phyloP scores from a whole-genome alignment of 352 stramenopile genomes.

The Phytophthora uliginosa region DNA sequence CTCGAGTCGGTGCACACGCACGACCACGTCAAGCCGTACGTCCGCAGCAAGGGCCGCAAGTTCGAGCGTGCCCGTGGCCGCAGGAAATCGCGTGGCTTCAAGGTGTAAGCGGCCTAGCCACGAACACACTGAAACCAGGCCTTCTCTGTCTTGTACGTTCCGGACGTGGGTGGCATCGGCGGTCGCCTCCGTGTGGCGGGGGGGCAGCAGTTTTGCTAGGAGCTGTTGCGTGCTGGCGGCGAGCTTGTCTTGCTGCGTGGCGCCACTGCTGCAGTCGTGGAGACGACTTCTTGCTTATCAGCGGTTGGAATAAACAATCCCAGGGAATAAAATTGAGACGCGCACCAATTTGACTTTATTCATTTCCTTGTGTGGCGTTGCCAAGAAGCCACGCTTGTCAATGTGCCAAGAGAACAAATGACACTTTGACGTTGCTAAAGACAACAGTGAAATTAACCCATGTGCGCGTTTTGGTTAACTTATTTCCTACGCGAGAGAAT shows the following conservation, averaged over 20 bases:
- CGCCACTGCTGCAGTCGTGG: conserved; percentile 29
- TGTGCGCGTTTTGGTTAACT: conserved; percentile 5
- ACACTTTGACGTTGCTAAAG: neutral
- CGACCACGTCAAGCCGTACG: conserved; percentile 99
- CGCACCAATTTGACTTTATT: conserved; percentile 61
- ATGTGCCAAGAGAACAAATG: too few relatives aligned
- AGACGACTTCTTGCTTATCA: conserved; percentile 33
- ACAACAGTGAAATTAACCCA: neutral
- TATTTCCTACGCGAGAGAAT: conserved; percentile 88
- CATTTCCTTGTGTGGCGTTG: neutral
- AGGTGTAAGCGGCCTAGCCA: conserved; percentile 94
- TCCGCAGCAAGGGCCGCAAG: conserved; percentile 99
- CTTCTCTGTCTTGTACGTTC: conserved; percentile 46
- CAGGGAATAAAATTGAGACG: conserved; percentile 90
- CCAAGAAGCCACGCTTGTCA: neutral
- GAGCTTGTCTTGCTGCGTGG: conserved; percentile 24
- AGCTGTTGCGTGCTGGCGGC: conserved; percentile 28
- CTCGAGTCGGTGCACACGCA: conserved; percentile 99
- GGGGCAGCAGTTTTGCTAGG: conserved; percentile 34
- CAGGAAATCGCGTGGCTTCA: conserved; percentile 99
- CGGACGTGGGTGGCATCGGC: conserved; percentile 17
- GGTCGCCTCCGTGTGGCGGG: conserved; percentile 12
- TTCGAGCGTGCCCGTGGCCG: conserved; percentile 99
- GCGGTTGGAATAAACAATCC: conserved; percentile 55
- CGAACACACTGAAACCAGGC: conserved; percentile 43